phyloP scores from a whole-genome alignment of 805 yeast genomes.

The Torulaspora delbrueckii region DNA sequence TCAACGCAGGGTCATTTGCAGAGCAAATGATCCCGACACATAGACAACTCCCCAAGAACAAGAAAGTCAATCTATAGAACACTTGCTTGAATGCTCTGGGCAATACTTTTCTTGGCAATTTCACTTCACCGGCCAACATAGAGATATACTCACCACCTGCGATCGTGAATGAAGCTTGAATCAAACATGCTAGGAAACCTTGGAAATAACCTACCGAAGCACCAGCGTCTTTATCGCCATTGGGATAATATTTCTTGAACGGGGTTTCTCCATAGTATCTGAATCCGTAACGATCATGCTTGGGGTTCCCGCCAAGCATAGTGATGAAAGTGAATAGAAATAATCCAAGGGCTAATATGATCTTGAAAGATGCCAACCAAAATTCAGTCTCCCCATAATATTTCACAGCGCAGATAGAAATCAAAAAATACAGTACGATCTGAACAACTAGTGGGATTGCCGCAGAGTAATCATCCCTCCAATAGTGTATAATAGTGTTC shows the following conservation, averaged over 20 bases:
- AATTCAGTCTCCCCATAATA: slow-evolving; percentile 81
- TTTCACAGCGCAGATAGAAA: slow-evolving; percentile 68
- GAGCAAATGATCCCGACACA: slow-evolving; percentile 76
- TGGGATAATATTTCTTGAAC: slow-evolving; percentile 50
- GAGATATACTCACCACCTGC: slow-evolving; percentile 86
- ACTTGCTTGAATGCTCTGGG: slow-evolving; percentile 79
- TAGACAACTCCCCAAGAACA: slow-evolving; percentile 69
- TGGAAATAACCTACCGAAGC: slow-evolving; percentile 52
- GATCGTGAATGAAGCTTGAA: slow-evolving; percentile 70
- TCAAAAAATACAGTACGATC: slow-evolving; percentile 53
- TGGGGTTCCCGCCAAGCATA: slow-evolving; percentile 86
- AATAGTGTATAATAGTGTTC: slow-evolving; percentile 70
- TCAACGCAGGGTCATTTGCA: slow-evolving; percentile 57
- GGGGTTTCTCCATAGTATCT: slow-evolving; percentile 51
- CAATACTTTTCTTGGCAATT: slow-evolving; percentile 62
- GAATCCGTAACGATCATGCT: slow-evolving; percentile 57
- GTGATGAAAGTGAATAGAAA: slow-evolving; percentile 70
- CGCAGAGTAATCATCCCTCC: slow-evolving; percentile 73
- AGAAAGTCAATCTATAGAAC: slow-evolving; percentile 57
- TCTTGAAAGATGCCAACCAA: slow-evolving; percentile 69
- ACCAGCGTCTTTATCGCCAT: slow-evolving; percentile 37
- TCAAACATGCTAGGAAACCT: slow-evolving; percentile 65
- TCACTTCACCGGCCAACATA: slow-evolving; percentile 80
- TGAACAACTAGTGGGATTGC: slow-evolving; percentile 66
- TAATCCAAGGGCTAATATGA: slow-evolving; percentile 68